Evolutionary conservation across 176 grass and related monocot genomes (phyloP), one percentile per base, ranked within the genome.

Genomic region (Rhynchospora tenuis): DNA sequence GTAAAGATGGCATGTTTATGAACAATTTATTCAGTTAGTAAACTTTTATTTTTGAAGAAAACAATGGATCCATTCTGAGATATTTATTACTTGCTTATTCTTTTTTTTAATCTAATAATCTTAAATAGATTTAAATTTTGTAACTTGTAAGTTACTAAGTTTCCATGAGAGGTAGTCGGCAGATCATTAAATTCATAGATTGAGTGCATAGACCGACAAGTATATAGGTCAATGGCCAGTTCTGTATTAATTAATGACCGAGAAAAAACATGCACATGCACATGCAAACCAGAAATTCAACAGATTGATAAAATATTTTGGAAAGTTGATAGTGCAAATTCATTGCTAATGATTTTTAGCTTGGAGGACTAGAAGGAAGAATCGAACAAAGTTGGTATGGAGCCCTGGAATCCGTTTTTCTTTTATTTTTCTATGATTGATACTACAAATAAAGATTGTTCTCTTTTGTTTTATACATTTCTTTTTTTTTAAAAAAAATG

Each of bases 271-370:
- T 68, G 27, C 16, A 2, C 33, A 38, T 38, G 33, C 33, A 68
- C 29, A 68, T 68, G 16, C 5, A 68, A 16, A 67, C 8, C 1
- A 71, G 22, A 44, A 5, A 46, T 22, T 9, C n/a, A 46, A 16
- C 5, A 71, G 33, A 22, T 11, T 58, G 56, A 24, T 63, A 63
- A 5, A 43, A 14, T 38, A 16, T 61, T 81, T 62, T 63, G 20
- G 13, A 81, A 43, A 29, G 78, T 58, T 62, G 20, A 62, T 42
- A 60, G 29, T 62, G 56, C 47, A 80, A 61, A 46, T 78, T 81
- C 20, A 62, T 63, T 60, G 56, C 2, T 23, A 81, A 31, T 57
- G 12, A 78, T 45, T 78, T 78, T 10, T 59, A 16, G 14, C 20
- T 60, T 59, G 56, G 22, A 63, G 56, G 38, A 45, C 17, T 44